These are phyloP conservation scores for Vigna nakashimae DNA, from an alignment of 306 rosid genomes.

Conservation along the genomic window DNA sequence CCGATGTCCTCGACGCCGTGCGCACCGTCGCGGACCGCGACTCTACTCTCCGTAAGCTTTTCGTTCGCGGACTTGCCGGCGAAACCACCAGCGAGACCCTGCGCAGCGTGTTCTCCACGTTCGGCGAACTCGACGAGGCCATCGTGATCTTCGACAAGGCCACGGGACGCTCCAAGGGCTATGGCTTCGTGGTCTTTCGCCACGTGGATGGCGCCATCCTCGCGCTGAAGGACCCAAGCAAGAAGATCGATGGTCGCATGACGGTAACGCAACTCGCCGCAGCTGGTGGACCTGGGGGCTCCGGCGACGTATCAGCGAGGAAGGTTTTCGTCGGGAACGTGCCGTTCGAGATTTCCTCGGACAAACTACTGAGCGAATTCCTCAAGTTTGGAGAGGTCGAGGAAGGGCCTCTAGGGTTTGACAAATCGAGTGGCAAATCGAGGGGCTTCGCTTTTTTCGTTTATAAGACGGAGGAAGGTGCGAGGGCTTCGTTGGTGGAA, in stretches of 20 bases:
- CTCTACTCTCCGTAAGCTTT: constrained; percentile 76
- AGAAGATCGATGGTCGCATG: constrained; percentile 88
- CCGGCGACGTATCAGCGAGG: constrained; percentile 41
- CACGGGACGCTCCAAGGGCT: constrained; percentile 83
- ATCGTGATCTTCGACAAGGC: constrained; percentile 78
- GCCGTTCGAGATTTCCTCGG: constrained; percentile 79
- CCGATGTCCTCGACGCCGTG: constrained; percentile 69
- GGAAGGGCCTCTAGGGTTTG: constrained; percentile 96
- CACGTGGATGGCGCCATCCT: constrained; percentile 87
- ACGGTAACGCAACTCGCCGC: constrained; percentile 93
- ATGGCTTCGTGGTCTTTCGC: constrained; percentile 79
- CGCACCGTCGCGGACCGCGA: constrained; percentile 80
- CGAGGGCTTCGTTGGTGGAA: constrained; percentile 73
- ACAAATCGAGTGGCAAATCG: constrained; percentile 80
- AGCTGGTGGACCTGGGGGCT: constrained; percentile 52
- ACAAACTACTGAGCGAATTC: constrained; percentile 67
- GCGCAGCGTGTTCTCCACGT: constrained; percentile 73
- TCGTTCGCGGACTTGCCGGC: constrained; percentile 87
- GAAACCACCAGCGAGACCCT: constrained; percentile 87
- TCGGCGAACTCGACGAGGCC: constrained; percentile 87
- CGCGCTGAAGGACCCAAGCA: constrained; percentile 87
- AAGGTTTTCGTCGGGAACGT: constrained; percentile 91
- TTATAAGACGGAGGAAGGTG: constrained; percentile 80
- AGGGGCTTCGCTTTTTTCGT: constrained; percentile 87
- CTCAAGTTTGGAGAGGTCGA: constrained; percentile 78